A percentile compares a stretch with the other conserved stretches of the same genome.
Conservation (phyloP, 1,284 basidiomycete species). For the Cystobasidiaceae sp. region DNA sequence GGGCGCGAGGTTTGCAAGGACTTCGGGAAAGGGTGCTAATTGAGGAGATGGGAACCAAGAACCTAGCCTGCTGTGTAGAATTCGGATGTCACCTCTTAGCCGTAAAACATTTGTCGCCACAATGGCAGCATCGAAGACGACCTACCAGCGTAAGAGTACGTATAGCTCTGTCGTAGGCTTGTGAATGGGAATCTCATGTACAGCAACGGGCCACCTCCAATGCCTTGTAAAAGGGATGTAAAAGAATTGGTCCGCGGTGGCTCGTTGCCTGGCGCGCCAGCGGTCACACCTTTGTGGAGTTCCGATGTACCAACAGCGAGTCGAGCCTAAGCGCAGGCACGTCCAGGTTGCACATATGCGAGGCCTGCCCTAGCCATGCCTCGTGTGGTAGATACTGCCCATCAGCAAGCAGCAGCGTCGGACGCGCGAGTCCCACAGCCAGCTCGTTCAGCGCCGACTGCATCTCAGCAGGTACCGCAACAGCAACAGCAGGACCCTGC, state of each 20-base stretch:
- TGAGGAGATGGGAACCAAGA: too few relatives aligned
- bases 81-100: neutral
- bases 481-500: slow-evolving; percentile 38
- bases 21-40: slow-evolving; percentile 11
- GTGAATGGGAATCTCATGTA: too few relatives aligned
- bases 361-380: slow-evolving; percentile 29
- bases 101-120: neutral
- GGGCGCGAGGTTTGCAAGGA: slow-evolving; percentile 12
- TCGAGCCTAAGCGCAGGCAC: neutral
- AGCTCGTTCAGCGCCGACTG: slow-evolving; percentile 19
- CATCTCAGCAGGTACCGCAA: slow-evolving; percentile 36
- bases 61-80: slow-evolving; percentile 37
- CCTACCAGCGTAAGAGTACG: too few relatives aligned
- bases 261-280: too few relatives aligned
- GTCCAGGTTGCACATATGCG: neutral
- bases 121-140: too few relatives aligned
- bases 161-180: too few relatives aligned
- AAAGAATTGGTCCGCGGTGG: too few relatives aligned
- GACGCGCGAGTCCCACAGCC: slow-evolving; percentile 23
- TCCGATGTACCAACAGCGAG: too few relatives aligned
- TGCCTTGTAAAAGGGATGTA: too few relatives aligned
- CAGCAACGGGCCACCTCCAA: too few relatives aligned
- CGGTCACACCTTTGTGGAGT: too few relatives aligned
- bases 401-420: slow-evolving; percentile 21
- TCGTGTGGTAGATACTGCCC: slow-evolving; percentile 18